Percentiles rank a stretch among this genome's conserved stretches.
These are phyloP conservation scores for Aspergillus pseudoviridinutans DNA, from an alignment of 2,329 filamentous ascomycete species.

Conservation along the genomic window DNA sequence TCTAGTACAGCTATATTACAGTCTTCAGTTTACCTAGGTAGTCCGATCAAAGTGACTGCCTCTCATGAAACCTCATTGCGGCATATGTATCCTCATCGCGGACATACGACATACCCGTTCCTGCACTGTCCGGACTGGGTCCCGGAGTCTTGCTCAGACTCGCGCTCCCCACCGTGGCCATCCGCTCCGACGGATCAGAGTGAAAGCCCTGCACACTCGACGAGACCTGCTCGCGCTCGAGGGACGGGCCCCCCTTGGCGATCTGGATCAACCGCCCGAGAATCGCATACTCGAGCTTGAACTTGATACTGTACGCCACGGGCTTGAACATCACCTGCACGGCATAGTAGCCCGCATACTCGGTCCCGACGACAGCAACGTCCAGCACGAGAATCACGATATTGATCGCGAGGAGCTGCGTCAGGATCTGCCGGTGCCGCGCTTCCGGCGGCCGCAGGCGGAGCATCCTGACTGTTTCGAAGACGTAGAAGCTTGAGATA, in stretches of 20 bases:
- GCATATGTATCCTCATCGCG: neutral
- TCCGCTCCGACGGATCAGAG: neutral
- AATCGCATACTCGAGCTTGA: constrained; percentile 54
- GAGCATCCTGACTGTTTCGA: constrained; percentile 40
- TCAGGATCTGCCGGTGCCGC: constrained; percentile 12
- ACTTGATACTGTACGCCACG: constrained; percentile 32
- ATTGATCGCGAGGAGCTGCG: constrained; percentile 51
- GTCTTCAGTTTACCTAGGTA: neutral
- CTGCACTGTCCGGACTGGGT: neutral
- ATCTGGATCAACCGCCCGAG: constrained; percentile 42
- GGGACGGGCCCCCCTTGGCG: constrained; percentile 3
- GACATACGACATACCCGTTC: neutral
- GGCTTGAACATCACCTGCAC: constrained; percentile 38
- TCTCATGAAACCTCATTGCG: neutral
- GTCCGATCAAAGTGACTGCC: neutral
- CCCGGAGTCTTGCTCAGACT: neutral
- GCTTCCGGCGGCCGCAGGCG: constrained; percentile 12
- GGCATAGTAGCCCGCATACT: constrained; percentile 36
- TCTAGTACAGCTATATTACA: neutral
- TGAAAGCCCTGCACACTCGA: neutral
- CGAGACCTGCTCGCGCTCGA: neutral
- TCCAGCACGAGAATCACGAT: constrained; percentile 45
- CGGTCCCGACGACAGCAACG: constrained; percentile 36
- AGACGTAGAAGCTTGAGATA: constrained; percentile 50
- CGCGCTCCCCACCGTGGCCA: neutral